phyloP scores from a whole-genome alignment of 768 basidiomycete species.

The Leucocoprinus leucothites region DNA sequence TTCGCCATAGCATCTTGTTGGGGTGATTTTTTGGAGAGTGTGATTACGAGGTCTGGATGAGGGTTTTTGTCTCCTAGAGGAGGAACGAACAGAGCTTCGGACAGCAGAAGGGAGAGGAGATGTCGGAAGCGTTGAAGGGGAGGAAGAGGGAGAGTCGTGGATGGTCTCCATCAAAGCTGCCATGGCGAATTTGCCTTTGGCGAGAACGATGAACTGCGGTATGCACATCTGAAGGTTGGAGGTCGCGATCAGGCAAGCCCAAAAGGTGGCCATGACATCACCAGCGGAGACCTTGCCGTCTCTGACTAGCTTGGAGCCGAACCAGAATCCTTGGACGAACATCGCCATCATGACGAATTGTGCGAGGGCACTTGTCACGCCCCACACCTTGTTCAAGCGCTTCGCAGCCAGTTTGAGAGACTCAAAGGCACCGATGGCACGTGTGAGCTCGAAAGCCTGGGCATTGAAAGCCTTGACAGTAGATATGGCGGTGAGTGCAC shows the following conservation, averaged over 20 bases:
- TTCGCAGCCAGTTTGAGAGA: slow-evolving; percentile 44
- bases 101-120: slow-evolving; percentile 36
- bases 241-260: slow-evolving; percentile 92
- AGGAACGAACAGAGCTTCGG: slow-evolving; percentile 44
- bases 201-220: slow-evolving; percentile 72
- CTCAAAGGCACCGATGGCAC: slow-evolving; percentile 41
- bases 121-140: slow-evolving; percentile 11
- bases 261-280: slow-evolving; percentile 94
- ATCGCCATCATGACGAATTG: slow-evolving; percentile 88
- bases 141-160: slow-evolving; percentile 34
- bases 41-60: background rate
- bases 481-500: slow-evolving; percentile 70
- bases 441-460: slow-evolving; percentile 41
- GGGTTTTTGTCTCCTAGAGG: background rate
- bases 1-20: slow-evolving; percentile 66
- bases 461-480: slow-evolving; percentile 96
- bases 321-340: slow-evolving; percentile 99
- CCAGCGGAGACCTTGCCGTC: slow-evolving; percentile 66
- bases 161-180: slow-evolving; percentile 62
- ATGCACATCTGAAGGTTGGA: slow-evolving; percentile 86
- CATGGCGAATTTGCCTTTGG: slow-evolving; percentile 84
- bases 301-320: slow-evolving; percentile 85
- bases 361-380: slow-evolving; percentile 56
- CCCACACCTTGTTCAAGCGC: slow-evolving; percentile 72
- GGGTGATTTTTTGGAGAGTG: slow-evolving; percentile 61